Evolutionary conservation across 176 grass and related monocot species (phyloP).

Genomic region (Rhipidocladum racemiflorum): DNA sequence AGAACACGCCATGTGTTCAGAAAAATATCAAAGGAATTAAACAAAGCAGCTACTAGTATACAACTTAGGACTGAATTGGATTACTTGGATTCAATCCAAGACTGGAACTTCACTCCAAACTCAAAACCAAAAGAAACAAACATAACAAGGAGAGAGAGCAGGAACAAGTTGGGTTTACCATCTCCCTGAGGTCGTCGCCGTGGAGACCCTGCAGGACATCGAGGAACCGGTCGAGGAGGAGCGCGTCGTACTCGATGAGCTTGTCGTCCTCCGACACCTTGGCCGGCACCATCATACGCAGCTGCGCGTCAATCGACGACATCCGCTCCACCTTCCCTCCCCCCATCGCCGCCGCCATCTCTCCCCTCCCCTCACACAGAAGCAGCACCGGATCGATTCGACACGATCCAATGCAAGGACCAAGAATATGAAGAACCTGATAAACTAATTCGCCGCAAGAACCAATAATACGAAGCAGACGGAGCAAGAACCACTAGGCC

Average conservation of each 20-base stretch:
- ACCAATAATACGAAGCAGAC: neutral
- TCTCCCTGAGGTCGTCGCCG: conserved; percentile 57
- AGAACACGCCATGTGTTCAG: neutral
- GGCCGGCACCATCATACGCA: conserved; percentile 49
- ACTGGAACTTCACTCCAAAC: neutral
- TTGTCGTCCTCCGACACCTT: conserved; percentile 70
- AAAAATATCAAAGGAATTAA: neutral
- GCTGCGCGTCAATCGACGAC: conserved; percentile 68
- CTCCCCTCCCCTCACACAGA: neutral
- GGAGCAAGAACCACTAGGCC: neutral
- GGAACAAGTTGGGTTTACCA: neutral
- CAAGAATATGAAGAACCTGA: neutral
- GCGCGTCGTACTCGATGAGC: conserved; percentile 70
- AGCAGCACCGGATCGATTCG: neutral
- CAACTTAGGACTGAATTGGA: neutral
- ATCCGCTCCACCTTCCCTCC: conserved; percentile 52
- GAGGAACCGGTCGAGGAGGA: conserved; percentile 73
- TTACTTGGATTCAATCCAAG: conserved; percentile 2
- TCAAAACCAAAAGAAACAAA: neutral
- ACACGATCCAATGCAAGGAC: too few relatives aligned
- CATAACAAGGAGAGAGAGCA: neutral
- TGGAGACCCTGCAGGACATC: conserved; percentile 58
- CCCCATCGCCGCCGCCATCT: conserved; percentile 20
- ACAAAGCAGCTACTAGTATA: neutral
- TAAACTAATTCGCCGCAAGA: neutral